phyloP scores from a whole-genome alignment of 2,329 filamentous ascomycete genomes.

The Trichoderma gracile region DNA sequence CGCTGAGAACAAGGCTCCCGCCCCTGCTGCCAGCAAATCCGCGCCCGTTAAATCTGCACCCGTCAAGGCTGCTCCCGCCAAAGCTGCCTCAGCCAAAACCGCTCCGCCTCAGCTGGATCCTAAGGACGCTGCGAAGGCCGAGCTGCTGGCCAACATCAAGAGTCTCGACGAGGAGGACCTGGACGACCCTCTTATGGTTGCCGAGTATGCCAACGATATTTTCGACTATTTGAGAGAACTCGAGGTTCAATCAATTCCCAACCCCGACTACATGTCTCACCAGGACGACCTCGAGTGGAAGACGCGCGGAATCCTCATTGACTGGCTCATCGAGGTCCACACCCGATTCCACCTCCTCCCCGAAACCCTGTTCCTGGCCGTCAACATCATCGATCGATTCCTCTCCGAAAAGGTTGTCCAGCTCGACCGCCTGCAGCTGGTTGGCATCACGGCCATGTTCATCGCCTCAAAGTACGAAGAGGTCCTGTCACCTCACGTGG shows the following conservation, averaged over 20 bases:
- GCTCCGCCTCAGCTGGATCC: slow-evolving; percentile 2
- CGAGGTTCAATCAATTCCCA: slow-evolving; percentile 76
- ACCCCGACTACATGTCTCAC: slow-evolving; percentile 91
- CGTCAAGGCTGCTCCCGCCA: slow-evolving; percentile 33
- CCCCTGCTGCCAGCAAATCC: background rate
- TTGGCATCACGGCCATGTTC: slow-evolving; percentile 98
- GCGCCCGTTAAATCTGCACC: background rate
- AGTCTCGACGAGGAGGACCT: slow-evolving; percentile 84
- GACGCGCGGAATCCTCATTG: slow-evolving; percentile 93
- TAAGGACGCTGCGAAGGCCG: slow-evolving; percentile 38
- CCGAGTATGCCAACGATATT: slow-evolving; percentile 95
- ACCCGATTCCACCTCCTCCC: slow-evolving; percentile 93
- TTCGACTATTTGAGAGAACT: slow-evolving; percentile 93
- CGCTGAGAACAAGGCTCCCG: slow-evolving; percentile 29
- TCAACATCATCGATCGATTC: slow-evolving; percentile 99
- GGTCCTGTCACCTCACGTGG: slow-evolving; percentile 92
- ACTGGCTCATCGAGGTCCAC: slow-evolving; percentile 98
- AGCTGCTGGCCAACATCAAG: slow-evolving; percentile 33
- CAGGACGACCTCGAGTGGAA: slow-evolving; percentile 98
- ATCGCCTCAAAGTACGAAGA: slow-evolving; percentile 99
- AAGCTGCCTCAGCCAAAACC: background rate
- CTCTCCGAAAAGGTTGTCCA: slow-evolving; percentile 93
- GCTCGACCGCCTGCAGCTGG: slow-evolving; percentile 91
- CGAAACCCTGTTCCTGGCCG: slow-evolving; percentile 92
- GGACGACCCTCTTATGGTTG: slow-evolving; percentile 95